Percentiles rank a stretch among this genome's conserved stretches.
phyloP scores from a whole-genome alignment of 1,284 basidiomycete species.

The Golubevia pallescens region DNA sequence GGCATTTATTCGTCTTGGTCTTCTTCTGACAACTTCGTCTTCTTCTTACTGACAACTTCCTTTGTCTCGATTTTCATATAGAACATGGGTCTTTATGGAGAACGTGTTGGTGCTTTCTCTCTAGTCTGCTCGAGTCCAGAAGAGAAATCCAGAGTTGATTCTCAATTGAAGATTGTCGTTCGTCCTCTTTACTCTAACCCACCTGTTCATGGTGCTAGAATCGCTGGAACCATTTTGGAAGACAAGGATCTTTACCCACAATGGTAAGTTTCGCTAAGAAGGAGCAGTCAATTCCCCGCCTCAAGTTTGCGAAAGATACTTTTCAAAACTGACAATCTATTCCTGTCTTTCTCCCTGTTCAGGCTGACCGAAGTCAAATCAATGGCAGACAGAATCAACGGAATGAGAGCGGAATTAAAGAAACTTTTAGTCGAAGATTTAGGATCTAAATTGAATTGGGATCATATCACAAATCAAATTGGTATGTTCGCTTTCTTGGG shows the following conservation, averaged over 20 bases:
- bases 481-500: slow-evolving; percentile 20
- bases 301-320: too few species aligned
- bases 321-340: too few species aligned
- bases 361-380: slow-evolving; percentile 62
- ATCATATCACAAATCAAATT: slow-evolving; percentile 65
- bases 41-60: neutral
- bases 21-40: too few species aligned
- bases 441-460: slow-evolving; percentile 64
- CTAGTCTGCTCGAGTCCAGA: slow-evolving; percentile 55
- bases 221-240: slow-evolving; percentile 66
- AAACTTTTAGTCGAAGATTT: slow-evolving; percentile 56
- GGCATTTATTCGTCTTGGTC: too few species aligned
- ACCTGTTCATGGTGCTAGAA: slow-evolving; percentile 75
- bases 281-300: too few species aligned
- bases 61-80: slow-evolving; percentile 1
- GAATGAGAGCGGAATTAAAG: slow-evolving; percentile 61
- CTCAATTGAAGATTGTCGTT: slow-evolving; percentile 80
- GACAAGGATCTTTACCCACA: slow-evolving; percentile 65
- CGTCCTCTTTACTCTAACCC: slow-evolving; percentile 99
- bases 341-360: too few species aligned
- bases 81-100: slow-evolving; percentile 66
- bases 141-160: slow-evolving; percentile 59
- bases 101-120: slow-evolving; percentile 63
- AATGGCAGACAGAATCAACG: slow-evolving; percentile 65
- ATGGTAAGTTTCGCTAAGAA: slow-evolving; percentile 61